Evolutionary conservation across 2,329 filamentous ascomycete genomes (phyloP), one percentile per base, ranked within the genome.

Genomic region (Hansfordia pulvinata): DNA sequence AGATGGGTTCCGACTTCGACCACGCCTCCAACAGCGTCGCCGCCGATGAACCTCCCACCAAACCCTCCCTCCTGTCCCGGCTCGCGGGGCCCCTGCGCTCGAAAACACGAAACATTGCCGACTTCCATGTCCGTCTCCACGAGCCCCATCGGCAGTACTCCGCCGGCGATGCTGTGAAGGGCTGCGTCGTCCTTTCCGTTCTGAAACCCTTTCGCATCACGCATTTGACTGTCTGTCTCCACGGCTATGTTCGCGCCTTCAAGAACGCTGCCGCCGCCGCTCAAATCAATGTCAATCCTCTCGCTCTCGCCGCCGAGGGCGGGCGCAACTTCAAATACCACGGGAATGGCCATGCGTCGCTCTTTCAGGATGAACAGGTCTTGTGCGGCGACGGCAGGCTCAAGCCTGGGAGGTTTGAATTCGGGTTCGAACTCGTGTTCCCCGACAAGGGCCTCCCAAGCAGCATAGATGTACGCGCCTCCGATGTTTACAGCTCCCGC

Each of bases 401-500:
- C 19, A 74, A 79, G 27, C 66, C 78, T 24, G 78, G 79, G 20
- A 69, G 70, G 38, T 88, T 84, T 45, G 75, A 85, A 49, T 90
- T 90, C 50, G 74, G 79, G 33, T 84, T 83, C 39, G 72, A 82
- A 41, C 54, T 83, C 35, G 58, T 76, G 30, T 82, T 84, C 37
- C 77, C 78, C 3, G 59, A 66, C 26, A 68, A 72, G 39, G 69
- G 67, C 5, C 54, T 90, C 31, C 82, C 82, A n/a, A 93, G 83
- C 53, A 94, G 88, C 50, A 88, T 98, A 45, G 86, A 93, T 56
- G 88, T 94, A 67, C 46, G 81, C n/a, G n/a, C n/a, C n/a, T n/a
- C n/a, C n/a, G n/a, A n/a, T n/a, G n/a, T n/a, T n/a, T n/a, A n/a
- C n/a, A n/a, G n/a, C n/a, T n/a, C n/a, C n/a, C n/a, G n/a, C n/a